phyloP scores from a whole-genome alignment of 106 monocot genomes.

The Dendrobium chrysotoxum region DNA sequence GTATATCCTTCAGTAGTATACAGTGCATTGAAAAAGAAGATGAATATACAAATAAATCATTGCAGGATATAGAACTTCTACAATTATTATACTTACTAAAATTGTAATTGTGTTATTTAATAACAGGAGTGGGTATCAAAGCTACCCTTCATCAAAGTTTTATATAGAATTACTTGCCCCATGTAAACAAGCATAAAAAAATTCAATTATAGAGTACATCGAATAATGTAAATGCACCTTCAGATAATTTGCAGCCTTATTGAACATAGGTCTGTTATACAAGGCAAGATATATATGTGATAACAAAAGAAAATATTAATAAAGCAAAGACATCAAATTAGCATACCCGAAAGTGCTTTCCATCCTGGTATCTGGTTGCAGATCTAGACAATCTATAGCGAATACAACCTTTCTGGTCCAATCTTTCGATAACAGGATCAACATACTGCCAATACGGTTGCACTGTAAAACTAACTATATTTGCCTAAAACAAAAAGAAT shows the following conservation, averaged over 20 bases:
- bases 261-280: background rate
- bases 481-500: background rate
- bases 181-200: background rate
- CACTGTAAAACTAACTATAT: background rate
- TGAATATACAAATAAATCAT: background rate
- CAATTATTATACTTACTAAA: background rate
- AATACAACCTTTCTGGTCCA: conserved; percentile 89
- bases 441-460: conserved; percentile 60
- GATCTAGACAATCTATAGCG: conserved; percentile 83
- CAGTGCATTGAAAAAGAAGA: background rate
- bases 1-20: background rate
- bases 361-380: conserved; percentile 85
- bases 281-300: background rate
- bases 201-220: background rate
- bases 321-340: background rate
- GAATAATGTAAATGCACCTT: background rate
- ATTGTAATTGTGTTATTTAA: background rate
- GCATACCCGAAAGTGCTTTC: conserved; percentile 94
- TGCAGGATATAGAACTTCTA: background rate
- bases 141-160: background rate
- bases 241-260: background rate
- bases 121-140: background rate
- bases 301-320: background rate
- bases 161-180: background rate
- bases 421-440: conserved; percentile 88